phyloP scores from a whole-genome alignment of 495 filamentous ascomycete species.

The Antarctomyces pellizariae region DNA sequence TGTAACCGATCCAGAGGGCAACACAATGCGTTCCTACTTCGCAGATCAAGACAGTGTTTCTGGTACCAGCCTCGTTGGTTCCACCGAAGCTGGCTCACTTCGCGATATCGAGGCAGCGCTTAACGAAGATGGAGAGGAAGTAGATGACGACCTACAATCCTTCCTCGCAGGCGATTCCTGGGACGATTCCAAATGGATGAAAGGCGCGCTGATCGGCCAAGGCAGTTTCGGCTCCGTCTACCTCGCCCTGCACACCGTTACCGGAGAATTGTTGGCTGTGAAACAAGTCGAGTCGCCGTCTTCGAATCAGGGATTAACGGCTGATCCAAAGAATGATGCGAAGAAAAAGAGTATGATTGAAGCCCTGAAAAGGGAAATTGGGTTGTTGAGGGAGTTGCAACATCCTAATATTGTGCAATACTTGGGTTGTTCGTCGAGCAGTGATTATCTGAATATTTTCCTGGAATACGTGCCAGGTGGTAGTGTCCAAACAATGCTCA shows the following conservation, averaged over 20 bases:
- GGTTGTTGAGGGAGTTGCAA: constrained; percentile 76
- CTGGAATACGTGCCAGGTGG: constrained; percentile 96
- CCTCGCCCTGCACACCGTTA: constrained; percentile 88
- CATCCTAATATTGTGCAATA: constrained; percentile 98
- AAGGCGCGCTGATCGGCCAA: constrained; percentile 87
- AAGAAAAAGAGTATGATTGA: constrained; percentile 96
- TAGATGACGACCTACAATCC: constrained; percentile 49
- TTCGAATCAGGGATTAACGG: too few species aligned
- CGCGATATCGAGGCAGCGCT: constrained; percentile 36
- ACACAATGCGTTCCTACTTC: constrained; percentile 51
- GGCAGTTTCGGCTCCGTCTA: constrained; percentile 95
- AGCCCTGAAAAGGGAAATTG: constrained; percentile 88
- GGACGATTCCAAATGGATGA: constrained; percentile 97
- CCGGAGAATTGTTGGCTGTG: constrained; percentile 91
- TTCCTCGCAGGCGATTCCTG: constrained; percentile 84
- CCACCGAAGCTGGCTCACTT: constrained; percentile 35
- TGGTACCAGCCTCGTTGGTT: too few species aligned
- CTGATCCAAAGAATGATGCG: constrained; percentile 58
- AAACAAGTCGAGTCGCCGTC: constrained; percentile 94
- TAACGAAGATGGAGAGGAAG: constrained; percentile 74
- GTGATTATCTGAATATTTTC: constrained; percentile 95
- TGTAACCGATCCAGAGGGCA: constrained; percentile 51
- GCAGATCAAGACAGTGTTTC: too few species aligned
- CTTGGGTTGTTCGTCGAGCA: constrained; percentile 75
- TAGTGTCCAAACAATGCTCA: constrained; percentile 92